Conservation (phyloP, 2,329 filamentous ascomycete species). For the Akanthomyces dipterigenus region DNA sequence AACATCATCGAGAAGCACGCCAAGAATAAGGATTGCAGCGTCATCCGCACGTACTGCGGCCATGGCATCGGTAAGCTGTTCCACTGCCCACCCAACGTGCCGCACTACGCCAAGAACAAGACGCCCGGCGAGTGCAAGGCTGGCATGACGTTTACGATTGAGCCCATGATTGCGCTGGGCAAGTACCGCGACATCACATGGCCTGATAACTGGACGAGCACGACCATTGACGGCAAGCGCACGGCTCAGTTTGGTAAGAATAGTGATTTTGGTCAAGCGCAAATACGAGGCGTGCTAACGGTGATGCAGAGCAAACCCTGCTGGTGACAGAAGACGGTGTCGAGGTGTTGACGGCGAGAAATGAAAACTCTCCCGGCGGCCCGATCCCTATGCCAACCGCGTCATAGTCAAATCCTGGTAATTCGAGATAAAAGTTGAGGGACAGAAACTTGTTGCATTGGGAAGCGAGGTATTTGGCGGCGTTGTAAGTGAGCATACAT, state of each 20-base stretch:
- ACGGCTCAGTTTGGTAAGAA: conserved; percentile 85
- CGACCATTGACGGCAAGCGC: conserved; percentile 78
- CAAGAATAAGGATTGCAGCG: conserved; percentile 76
- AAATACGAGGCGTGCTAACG: conserved; percentile 17
- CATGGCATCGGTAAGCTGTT: conserved; percentile 93
- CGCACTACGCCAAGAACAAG: conserved; percentile 98
- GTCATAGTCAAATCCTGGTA: conserved; percentile 14
- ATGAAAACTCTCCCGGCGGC: conserved; percentile 68
- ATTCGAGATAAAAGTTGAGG: neutral
- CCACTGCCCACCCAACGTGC: conserved; percentile 88
- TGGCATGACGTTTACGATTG: conserved; percentile 98
- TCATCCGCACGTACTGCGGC: conserved; percentile 92
- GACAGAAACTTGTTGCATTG: conserved; percentile 1
- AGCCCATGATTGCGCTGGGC: conserved; percentile 94
- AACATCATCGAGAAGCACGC: conserved; percentile 94
- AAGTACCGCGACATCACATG: conserved; percentile 90
- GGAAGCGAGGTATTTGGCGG: conserved; percentile 12
- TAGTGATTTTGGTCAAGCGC: neutral
- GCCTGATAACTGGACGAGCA: conserved; percentile 98
- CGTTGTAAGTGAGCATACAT: neutral
- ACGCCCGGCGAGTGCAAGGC: conserved; percentile 88
- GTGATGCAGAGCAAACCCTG: conserved; percentile 63
- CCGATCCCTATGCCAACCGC: conserved; percentile 51
- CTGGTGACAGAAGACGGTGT: conserved; percentile 78
- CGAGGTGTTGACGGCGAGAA: conserved; percentile 71